Base-by-base conservation (phyloP, 495 filamentous ascomycete species). In the Podospora pseudoanserina region DNA sequence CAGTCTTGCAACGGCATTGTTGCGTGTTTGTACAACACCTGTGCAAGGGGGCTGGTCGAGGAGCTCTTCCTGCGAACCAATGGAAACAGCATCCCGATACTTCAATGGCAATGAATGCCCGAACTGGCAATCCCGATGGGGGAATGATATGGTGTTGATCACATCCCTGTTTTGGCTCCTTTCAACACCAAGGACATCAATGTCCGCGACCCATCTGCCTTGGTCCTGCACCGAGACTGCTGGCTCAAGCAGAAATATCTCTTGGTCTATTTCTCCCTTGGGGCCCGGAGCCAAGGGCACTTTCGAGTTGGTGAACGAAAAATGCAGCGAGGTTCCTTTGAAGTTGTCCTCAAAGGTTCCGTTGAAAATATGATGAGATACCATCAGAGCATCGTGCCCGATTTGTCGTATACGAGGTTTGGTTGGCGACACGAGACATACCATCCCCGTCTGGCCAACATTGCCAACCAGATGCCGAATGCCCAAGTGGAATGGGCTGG, bases 401-500 rank as follows among this genome's bases (percentile, higher is more conserved):
- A 59, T 59, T 20, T 20, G 19, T 23, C 56, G 0, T 15, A 59
- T 59, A 15, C 56, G 56, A 20, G 56, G 56, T 18, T 20, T 27
- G 26, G 56, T 20, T 4, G 56, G 56, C 7, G 56, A 59, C 20
- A 59, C 19, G 3, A 59, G 56, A 27, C 19, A 59, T 59, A 27
- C 26, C 56, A 59, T 59, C 19, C 56, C 19, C 19, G 56, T 13
- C 56, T 23, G 19, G 13, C 56, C 56, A 59, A 59, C 13, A 18
- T 59, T 59, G 19, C 56, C 56, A 5, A 59, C 56, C 19, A 59
- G 5, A 59, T 59, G 56, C 9, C 56, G 56, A 59, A 59, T 59
- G 7, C 26, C 18, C 7, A 59, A 27, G 5, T 59, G 2, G 19
- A 5, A 9, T 6, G 56, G 56, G 56, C 18, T 27, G 56, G 56